Evolutionary conservation across 805 yeast genomes (phyloP).

Genomic region (Hanseniaspora clermontiae): DNA sequence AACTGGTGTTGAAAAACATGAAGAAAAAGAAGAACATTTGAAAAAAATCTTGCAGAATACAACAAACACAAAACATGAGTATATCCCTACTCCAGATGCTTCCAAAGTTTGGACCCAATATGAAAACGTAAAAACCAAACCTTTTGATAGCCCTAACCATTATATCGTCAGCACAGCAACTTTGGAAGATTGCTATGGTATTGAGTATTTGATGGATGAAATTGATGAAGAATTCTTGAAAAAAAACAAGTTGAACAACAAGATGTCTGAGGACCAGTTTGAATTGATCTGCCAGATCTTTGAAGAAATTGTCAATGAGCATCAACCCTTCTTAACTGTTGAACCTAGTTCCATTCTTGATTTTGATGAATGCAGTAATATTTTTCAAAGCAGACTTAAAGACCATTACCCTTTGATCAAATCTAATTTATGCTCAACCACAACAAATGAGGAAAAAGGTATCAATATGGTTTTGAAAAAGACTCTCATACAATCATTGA

Average conservation of each 20-base stretch:
- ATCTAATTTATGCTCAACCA: slow-evolving; percentile 1
- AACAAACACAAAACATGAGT: slow-evolving; percentile 31
- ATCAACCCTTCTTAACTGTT: slow-evolving; percentile 78
- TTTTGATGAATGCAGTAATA: slow-evolving; percentile 51
- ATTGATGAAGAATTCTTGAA: slow-evolving; percentile 58
- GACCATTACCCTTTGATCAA: not conserved
- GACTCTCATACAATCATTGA: slow-evolving; percentile 42
- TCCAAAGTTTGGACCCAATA: slow-evolving; percentile 72
- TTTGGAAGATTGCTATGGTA: slow-evolving; percentile 87
- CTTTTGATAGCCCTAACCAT: slow-evolving; percentile 57
- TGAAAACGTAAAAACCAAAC: slow-evolving; percentile 51
- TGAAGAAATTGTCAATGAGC: slow-evolving; percentile 61
- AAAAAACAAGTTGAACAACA: slow-evolving; percentile 29
- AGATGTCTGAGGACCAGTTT: slow-evolving; percentile 70
- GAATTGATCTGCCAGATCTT: slow-evolving; percentile 63
- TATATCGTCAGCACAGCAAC: slow-evolving; percentile 87
- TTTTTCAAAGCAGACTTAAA: slow-evolving; percentile 33
- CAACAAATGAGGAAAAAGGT: slow-evolving; percentile 11
- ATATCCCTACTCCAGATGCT: slow-evolving; percentile 96
- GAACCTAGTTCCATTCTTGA: slow-evolving; percentile 68
- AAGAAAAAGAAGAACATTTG: slow-evolving; percentile 92
- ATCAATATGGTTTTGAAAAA: slow-evolving; percentile 43
- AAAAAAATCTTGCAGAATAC: slow-evolving; percentile 56
- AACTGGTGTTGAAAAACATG: slow-evolving; percentile 95
- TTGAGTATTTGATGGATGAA: slow-evolving; percentile 83